A percentile compares a stretch with the other conserved stretches of the same genome.
Conservation (phyloP, 495 filamentous ascomycete species). For the Penicillium chermesinum region DNA sequence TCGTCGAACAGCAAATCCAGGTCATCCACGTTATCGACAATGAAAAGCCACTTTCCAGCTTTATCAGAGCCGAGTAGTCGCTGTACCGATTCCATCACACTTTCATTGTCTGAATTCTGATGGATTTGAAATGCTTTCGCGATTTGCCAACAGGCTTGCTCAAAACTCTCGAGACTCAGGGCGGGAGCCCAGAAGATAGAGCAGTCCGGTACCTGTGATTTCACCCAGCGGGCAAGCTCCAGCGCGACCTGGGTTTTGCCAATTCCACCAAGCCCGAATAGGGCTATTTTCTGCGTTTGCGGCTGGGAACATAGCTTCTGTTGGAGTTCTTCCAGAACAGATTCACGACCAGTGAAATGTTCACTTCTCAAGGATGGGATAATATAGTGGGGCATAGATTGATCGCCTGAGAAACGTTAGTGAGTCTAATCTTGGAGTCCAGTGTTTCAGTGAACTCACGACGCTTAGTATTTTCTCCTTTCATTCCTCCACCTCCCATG, state of each 20-base stretch:
- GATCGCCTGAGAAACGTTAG: slow-evolving; percentile 2
- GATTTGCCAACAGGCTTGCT: slow-evolving; percentile 4
- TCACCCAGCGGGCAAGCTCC: slow-evolving; percentile 2
- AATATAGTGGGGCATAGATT: slow-evolving; percentile 1
- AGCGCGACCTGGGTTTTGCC: slow-evolving; percentile 7
- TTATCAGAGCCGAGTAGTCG: slow-evolving; percentile 1
- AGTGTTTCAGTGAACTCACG: neutral
- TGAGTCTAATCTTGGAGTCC: neutral
- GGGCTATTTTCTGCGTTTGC: slow-evolving; percentile 1
- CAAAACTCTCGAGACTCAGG: slow-evolving; percentile 4
- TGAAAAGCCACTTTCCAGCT: slow-evolving; percentile 25
- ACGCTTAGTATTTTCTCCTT: slow-evolving; percentile 2
- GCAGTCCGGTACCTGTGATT: slow-evolving; percentile 2
- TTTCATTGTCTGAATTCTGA: slow-evolving; percentile 4
- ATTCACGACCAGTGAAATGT: slow-evolving; percentile 4
- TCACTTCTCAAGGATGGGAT: slow-evolving; percentile 3
- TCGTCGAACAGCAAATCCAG: slow-evolving; percentile 13
- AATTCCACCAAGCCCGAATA: slow-evolving; percentile 6
- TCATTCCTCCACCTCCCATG: slow-evolving; percentile 1
- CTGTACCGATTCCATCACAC: slow-evolving; percentile 2
- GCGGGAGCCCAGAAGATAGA: slow-evolving; percentile 8
- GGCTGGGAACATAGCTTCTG: slow-evolving; percentile 1
- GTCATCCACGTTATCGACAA: slow-evolving; percentile 29
- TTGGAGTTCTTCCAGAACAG: slow-evolving; percentile 3
- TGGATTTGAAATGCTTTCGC: slow-evolving; percentile 1